Percentiles rank a stretch among this genome's conserved stretches.
These are phyloP conservation scores for Penicillium sp. DNA, from an alignment of 2,329 filamentous ascomycete genomes.

Conservation along the genomic window DNA sequence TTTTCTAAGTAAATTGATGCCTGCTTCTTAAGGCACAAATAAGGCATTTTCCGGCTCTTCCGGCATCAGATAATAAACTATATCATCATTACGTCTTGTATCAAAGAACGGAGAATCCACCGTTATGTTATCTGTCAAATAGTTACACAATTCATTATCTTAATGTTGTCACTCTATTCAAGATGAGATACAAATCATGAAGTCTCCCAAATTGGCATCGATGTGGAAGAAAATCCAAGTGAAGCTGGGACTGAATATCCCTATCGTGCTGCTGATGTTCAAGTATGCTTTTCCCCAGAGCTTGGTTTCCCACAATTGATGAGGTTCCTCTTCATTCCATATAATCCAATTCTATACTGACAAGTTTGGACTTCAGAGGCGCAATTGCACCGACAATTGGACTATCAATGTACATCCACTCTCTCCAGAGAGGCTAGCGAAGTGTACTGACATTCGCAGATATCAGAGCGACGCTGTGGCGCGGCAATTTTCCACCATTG, in stretches of 20 bases:
- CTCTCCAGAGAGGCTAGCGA: background rate
- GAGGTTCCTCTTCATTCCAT: background rate
- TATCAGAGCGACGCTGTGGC: background rate
- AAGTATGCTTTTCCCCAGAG: background rate
- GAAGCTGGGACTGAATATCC: background rate
- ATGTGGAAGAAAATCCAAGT: background rate
- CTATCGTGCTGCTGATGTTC: background rate
- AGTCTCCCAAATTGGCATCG: background rate
- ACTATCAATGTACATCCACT: background rate
- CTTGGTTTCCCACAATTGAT: background rate
- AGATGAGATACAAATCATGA: background rate
- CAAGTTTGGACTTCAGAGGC: background rate
- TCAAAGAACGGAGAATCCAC: background rate
- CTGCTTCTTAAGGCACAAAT: too few species aligned
- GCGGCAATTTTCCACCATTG: background rate
- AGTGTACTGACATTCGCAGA: background rate
- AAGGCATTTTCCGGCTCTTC: background rate
- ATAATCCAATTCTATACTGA: background rate
- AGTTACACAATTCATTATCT: background rate
- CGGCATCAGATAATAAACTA: background rate
- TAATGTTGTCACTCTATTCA: background rate
- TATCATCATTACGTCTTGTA: background rate
- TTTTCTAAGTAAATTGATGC: too few species aligned
- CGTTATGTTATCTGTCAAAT: background rate
- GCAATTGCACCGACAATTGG: background rate